phyloP scores from a whole-genome alignment of 208 protist genomes.

The Leishmania braziliensis region DNA sequence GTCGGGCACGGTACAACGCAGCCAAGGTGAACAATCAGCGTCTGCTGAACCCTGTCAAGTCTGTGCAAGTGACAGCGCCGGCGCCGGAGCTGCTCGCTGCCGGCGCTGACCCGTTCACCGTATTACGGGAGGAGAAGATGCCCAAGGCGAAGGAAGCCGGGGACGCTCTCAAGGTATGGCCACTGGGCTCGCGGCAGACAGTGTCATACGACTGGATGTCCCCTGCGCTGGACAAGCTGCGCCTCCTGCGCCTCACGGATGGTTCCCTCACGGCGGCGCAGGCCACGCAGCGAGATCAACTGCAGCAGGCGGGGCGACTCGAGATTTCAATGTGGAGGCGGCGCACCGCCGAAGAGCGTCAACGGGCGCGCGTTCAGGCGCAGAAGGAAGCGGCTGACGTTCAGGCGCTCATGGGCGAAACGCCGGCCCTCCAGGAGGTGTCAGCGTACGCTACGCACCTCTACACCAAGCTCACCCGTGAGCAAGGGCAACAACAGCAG shows the following conservation, averaged over 20 bases:
- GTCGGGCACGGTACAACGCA: slow-evolving; percentile 43
- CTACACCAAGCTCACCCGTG: slow-evolving; percentile 48
- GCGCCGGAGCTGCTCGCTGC: slow-evolving; percentile 48
- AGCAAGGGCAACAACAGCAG: background rate
- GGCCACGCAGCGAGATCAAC: slow-evolving; percentile 43
- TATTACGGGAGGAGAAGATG: slow-evolving; percentile 10
- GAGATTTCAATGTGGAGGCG: slow-evolving; percentile 86
- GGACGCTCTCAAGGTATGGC: slow-evolving; percentile 49
- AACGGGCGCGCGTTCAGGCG: slow-evolving; percentile 10
- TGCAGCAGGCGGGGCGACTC: slow-evolving; percentile 37
- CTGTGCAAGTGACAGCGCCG: slow-evolving; percentile 40
- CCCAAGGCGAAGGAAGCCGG: slow-evolving; percentile 1
- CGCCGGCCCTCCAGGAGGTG: slow-evolving; percentile 62
- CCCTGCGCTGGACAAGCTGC: slow-evolving; percentile 49
- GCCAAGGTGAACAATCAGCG: slow-evolving; percentile 36
- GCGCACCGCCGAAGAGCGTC: slow-evolving; percentile 44
- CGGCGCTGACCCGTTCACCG: slow-evolving; percentile 35
- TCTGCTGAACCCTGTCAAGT: slow-evolving; percentile 44
- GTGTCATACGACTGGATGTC: slow-evolving; percentile 69
- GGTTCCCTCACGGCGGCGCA: slow-evolving; percentile 54
- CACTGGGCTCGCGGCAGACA: slow-evolving; percentile 60
- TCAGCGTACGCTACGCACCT: slow-evolving; percentile 48
- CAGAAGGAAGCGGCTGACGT: slow-evolving; percentile 36
- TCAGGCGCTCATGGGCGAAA: slow-evolving; percentile 27
- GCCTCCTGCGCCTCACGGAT: slow-evolving; percentile 21